Evolutionary conservation across 176 grass and related monocot species (phyloP).

Genomic region (Typha latifolia): DNA sequence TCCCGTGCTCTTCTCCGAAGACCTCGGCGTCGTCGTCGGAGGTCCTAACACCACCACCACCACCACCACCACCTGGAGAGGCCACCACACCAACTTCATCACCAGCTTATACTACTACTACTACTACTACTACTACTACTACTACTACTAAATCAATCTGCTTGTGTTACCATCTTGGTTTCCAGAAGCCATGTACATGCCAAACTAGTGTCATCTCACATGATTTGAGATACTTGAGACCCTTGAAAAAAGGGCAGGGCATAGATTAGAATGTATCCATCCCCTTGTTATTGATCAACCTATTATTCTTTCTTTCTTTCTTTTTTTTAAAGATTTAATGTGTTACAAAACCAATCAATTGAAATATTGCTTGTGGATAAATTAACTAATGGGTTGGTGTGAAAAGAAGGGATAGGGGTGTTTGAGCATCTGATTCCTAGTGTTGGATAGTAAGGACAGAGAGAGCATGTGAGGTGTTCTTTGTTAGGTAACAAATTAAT

Average conservation of each 20-base stretch:
- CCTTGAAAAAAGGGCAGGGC: constrained; percentile 61
- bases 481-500: constrained; percentile 6
- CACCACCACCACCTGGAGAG: not conserved
- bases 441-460: not conserved
- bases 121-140: not conserved
- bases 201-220: constrained; percentile 24
- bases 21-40: constrained; percentile 26
- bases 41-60: not conserved
- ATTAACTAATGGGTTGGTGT: constrained; percentile 18
- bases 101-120: not conserved
- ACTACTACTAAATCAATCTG: constrained; percentile 26
- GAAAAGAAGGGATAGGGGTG: constrained; percentile 5
- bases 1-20: constrained; percentile 44
- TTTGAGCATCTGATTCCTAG: constrained; percentile 21
- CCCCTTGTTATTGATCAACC: not conserved
- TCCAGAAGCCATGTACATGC: constrained; percentile 50
- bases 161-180: constrained; percentile 68
- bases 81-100: constrained; percentile 34
- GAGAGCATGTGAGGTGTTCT: constrained; percentile 18
- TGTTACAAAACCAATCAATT: too few relatives aligned
- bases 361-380: too few relatives aligned
- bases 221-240: constrained; percentile 41
- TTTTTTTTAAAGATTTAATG: not conserved
- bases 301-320: not conserved
- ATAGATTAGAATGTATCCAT: constrained; percentile 19